Evolutionary conservation across 2,329 filamentous ascomycete species (phyloP), one percentile per base, ranked within the genome.

Genomic region (Lachnellula willkommii): DNA sequence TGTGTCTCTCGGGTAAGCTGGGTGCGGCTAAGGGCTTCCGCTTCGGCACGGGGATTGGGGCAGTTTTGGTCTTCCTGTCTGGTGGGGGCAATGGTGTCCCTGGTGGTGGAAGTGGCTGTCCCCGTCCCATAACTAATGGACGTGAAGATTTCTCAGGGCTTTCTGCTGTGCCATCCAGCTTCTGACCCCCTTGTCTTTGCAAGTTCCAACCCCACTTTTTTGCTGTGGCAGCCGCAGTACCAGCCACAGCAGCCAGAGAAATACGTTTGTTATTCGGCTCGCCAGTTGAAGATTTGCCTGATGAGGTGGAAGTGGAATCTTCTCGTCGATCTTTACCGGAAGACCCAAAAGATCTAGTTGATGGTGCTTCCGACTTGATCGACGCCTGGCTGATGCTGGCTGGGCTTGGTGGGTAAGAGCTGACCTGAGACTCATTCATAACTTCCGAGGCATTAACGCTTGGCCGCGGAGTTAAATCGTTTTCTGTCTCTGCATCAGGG

Each of bases 71-170:
- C 55, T 76, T 80, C 53, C 77, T 81, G 37, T 84, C 82, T 1
- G 86, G 87, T 43, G 77, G 82, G 2, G 91, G 90, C 1, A 95
- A 77, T 3, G 91, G 90, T 46, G 81, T 85, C 2, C 90, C 91
- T 2, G 88, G 89, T 8, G 90, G 90, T 47, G 90, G 90, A 17
- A 95, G 75, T 1, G 90, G 90, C 63, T 88, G 86, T 0, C 90
- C 90, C 40, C 90, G 81, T 1, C 91, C 91, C 75, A 95, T 90
- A 3, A 69, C 61, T 11, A 64, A 59, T 2, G 90, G 90, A 64
- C 89, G 82, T 43, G 61, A 70, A 73, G 57, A 80, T 62, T 72
- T 83, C 70, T 64, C 63, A 24, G 46, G 17, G 14, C 55, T 28
- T 20, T 66, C 65, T n/a, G 56, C 26, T 5, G 54, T 42, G 15